These are phyloP conservation scores for Penicillium italicum DNA, from an alignment of 2,329 filamentous ascomycete genomes.

Conservation along the genomic window DNA sequence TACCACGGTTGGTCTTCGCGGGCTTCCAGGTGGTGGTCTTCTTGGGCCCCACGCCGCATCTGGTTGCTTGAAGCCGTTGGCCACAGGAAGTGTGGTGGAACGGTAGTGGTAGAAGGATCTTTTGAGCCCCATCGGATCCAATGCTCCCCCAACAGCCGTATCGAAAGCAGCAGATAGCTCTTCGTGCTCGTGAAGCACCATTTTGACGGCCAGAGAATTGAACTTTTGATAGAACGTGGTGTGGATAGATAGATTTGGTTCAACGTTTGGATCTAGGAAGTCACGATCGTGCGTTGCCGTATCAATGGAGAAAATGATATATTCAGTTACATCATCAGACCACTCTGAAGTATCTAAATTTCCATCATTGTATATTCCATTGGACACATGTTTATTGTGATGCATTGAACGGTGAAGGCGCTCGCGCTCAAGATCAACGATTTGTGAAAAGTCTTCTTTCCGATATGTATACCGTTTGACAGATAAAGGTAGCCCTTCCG, in stretches of 20 bases:
- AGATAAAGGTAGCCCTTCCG: no score
- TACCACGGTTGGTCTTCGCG: conserved; percentile 3
- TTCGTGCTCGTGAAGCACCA: conserved; percentile 3
- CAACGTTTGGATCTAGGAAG: conserved; percentile 4
- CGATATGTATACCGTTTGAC: no score
- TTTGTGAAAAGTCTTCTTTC: no score
- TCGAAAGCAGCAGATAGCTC: background rate
- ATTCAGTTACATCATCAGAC: no score
- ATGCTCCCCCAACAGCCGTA: background rate
- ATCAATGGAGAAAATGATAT: no score
- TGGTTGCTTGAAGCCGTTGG: background rate
- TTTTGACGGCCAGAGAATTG: conserved; percentile 1
- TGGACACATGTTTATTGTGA: no score
- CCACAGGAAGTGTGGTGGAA: background rate
- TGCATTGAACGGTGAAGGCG: no score
- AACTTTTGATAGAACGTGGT: conserved; percentile 1
- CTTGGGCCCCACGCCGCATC: background rate
- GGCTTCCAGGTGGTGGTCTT: background rate
- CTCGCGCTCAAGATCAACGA: no score
- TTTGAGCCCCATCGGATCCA: background rate
- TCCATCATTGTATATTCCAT: no score
- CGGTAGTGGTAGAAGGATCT: background rate
- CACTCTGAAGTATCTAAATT: no score
- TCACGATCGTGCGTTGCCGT: conserved; percentile 2
- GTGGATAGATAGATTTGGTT: conserved; percentile 2